A percentile compares a stretch with the other conserved stretches of the same genome.
phyloP scores from a whole-genome alignment of 768 basidiomycete species.

The Tricholoma saponaceum region DNA sequence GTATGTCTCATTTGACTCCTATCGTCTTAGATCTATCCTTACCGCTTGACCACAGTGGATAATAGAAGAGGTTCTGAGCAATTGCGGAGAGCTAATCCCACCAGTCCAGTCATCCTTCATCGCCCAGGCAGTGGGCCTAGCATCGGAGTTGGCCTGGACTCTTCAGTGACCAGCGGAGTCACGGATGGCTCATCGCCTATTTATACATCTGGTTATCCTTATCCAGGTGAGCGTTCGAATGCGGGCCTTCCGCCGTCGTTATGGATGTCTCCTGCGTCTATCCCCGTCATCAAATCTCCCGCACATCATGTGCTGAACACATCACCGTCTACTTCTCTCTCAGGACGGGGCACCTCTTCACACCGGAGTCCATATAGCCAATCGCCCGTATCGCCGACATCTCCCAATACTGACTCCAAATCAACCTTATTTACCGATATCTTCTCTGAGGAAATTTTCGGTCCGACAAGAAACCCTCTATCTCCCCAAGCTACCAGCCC shows the following conservation, averaged over 20 bases:
- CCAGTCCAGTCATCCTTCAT: conserved; percentile 7
- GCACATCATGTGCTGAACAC: conserved; percentile 34
- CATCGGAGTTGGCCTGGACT: conserved; percentile 5
- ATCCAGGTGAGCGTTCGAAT: conserved; percentile 46
- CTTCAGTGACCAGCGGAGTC: conserved; percentile 5
- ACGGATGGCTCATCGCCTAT: conserved; percentile 11
- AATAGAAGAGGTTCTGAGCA: conserved; percentile 5
- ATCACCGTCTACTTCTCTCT: conserved; percentile 31
- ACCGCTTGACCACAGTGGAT: conserved; percentile 5
- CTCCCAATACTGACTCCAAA: conserved; percentile 49
- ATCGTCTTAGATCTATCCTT: neutral
- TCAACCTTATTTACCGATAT: conserved; percentile 65
- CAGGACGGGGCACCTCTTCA: conserved; percentile 28
- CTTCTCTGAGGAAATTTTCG: conserved; percentile 68
- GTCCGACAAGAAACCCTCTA: conserved; percentile 27
- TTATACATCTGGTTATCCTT: conserved; percentile 21
- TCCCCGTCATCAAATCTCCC: conserved; percentile 41
- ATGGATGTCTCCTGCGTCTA: conserved; percentile 76
- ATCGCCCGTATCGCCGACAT: conserved; percentile 35
- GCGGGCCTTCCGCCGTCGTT: conserved; percentile 67
- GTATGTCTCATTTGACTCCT: conserved; percentile 15
- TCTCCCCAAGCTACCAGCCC: conserved; percentile 44
- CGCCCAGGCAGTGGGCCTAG: conserved; percentile 7
- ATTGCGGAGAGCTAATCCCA: conserved; percentile 2
- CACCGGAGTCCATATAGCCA: conserved; percentile 31